A percentile compares a stretch with the other conserved stretches of the same genome.
phyloP scores from a whole-genome alignment of 2,329 filamentous ascomycete genomes.

The Spiromastix sp. region DNA sequence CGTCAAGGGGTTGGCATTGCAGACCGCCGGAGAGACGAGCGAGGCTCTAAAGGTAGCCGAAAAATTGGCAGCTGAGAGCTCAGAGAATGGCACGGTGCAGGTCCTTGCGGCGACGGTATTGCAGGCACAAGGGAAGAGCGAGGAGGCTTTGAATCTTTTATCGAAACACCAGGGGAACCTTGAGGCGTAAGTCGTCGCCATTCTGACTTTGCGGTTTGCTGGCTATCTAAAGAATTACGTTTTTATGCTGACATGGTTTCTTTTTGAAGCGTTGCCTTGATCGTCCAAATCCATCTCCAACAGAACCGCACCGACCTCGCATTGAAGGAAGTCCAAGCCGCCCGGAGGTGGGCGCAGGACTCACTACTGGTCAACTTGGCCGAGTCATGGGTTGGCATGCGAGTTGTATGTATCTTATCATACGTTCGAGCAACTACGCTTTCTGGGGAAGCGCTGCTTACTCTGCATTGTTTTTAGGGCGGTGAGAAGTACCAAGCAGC shows the following conservation, averaged over 20 bases:
- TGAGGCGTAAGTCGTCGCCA: conserved; percentile 52
- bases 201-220: neutral
- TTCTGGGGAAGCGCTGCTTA: no score
- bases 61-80: conserved; percentile 54
- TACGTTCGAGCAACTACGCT: neutral
- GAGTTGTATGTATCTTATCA: conserved; percentile 50
- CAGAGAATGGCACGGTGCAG: conserved; percentile 72
- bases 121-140: conserved; percentile 67
- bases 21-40: conserved; percentile 48
- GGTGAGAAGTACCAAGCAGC: conserved; percentile 93
- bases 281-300: conserved; percentile 82
- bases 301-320: conserved; percentile 90
- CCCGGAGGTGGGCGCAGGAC: conserved; percentile 90
- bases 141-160: conserved; percentile 72
- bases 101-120: conserved; percentile 72
- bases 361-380: conserved; percentile 87
- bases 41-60: conserved; percentile 55
- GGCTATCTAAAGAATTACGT: conserved; percentile 5
- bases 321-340: conserved; percentile 74
- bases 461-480: no score
- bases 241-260: neutral
- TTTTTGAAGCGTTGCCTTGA: conserved; percentile 60
- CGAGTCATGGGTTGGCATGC: conserved; percentile 87
- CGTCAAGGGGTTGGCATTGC: conserved; percentile 65
- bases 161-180: conserved; percentile 73